Evolutionary conservation across 169 alveolate species (phyloP).

Genomic region (Plasmodium gallinaceum): DNA sequence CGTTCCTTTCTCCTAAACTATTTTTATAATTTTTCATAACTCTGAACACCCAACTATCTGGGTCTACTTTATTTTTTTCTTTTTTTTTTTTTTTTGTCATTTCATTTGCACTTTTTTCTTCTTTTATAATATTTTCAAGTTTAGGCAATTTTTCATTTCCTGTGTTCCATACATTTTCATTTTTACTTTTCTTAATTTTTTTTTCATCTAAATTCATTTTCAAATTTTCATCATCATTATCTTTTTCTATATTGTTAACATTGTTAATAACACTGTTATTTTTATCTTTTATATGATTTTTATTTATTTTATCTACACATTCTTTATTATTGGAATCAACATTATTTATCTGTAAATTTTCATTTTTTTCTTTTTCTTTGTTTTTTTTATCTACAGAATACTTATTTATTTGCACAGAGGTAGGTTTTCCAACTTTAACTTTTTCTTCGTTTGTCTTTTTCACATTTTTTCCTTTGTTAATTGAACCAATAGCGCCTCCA

Average conservation of each 20-base stretch:
- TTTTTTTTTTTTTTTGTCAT: conserved; percentile 17
- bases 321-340: not conserved
- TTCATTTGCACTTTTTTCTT: conserved; percentile 19
- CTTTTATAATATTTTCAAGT: conserved; percentile 21
- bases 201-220: not conserved
- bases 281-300: not conserved
- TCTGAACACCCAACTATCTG: conserved; percentile 68
- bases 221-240: not conserved
- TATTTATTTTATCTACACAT: not conserved
- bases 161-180: conserved; percentile 29
- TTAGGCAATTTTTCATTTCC: conserved; percentile 6
- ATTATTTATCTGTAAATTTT: not conserved
- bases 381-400: not conserved
- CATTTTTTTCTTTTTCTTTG: not conserved
- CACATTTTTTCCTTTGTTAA: too few relatives aligned
- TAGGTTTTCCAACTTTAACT: too few relatives aligned
- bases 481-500: not conserved
- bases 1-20: not conserved
- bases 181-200: conserved; percentile 27
- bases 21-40: conserved; percentile 39
- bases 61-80: conserved; percentile 39
- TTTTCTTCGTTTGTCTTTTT: too few relatives aligned
- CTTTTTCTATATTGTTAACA: not conserved
- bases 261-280: not conserved
- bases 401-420: not conserved